A percentile compares a stretch with the other conserved stretches of the same genome.
These are phyloP conservation scores for Podaxis carcinomalis DNA, from an alignment of 768 basidiomycete species.

Conservation along the genomic window DNA sequence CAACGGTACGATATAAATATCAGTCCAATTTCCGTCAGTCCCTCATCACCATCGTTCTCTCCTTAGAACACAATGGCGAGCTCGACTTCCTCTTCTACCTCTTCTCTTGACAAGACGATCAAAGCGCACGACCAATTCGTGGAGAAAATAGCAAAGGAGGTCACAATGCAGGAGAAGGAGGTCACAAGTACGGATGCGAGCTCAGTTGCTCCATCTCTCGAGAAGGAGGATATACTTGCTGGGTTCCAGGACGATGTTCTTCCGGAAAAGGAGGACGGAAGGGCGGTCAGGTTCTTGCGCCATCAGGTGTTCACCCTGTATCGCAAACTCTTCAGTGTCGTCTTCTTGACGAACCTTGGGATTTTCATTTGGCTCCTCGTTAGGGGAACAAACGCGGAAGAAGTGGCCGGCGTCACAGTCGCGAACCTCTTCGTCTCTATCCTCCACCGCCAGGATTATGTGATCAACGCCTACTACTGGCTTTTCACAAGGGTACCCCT, in stretches of 20 bases:
- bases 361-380: constrained; percentile 42
- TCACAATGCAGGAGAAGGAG: neutral
- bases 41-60: neutral
- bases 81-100: neutral
- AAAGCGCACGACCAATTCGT: neutral
- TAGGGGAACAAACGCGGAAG: constrained; percentile 28
- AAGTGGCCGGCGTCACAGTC: constrained; percentile 35
- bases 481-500: constrained; percentile 44
- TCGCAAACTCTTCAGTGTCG: constrained; percentile 53
- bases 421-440: constrained; percentile 45
- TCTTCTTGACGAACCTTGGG: constrained; percentile 50
- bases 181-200: neutral
- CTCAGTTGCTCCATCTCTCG: neutral
- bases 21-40: neutral
- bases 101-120: neutral
- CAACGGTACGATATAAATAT: neutral
- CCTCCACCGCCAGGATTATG: constrained; percentile 50
- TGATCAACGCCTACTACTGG: constrained; percentile 54
- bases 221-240: neutral
- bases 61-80: neutral
- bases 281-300: constrained; percentile 26
- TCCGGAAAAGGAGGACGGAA: neutral
- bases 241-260: constrained; percentile 5
- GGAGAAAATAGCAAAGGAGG: neutral
- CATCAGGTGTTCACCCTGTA: constrained; percentile 54